A percentile compares a stretch with the other conserved stretches of the same genome.
phyloP scores from a whole-genome alignment of 2,329 filamentous ascomycete species.

The Botrytis elliptica region DNA sequence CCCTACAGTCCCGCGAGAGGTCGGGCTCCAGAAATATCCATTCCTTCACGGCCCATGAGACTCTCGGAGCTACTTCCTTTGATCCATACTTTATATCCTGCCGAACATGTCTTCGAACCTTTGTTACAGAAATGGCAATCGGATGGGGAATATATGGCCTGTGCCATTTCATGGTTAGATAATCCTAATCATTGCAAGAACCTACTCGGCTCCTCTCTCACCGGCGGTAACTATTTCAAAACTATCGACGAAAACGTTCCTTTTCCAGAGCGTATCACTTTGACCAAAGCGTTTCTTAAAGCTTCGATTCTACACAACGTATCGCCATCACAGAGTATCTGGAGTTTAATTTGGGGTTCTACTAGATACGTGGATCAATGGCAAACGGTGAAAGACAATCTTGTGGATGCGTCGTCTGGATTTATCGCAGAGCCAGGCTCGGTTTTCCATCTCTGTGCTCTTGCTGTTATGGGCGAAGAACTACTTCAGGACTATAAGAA shows the following conservation, averaged over 20 bases:
- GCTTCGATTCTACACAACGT: slow-evolving; percentile 17
- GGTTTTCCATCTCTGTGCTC: slow-evolving; percentile 27
- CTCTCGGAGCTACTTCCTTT: slow-evolving; percentile 15
- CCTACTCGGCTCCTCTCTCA: slow-evolving; percentile 16
- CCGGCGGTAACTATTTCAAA: slow-evolving; percentile 27
- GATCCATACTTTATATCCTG: neutral
- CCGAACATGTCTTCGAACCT: slow-evolving; percentile 22
- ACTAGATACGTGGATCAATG: slow-evolving; percentile 25
- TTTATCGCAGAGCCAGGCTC: slow-evolving; percentile 23
- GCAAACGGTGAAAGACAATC: slow-evolving; percentile 25
- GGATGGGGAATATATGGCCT: slow-evolving; percentile 23
- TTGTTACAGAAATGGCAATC: slow-evolving; percentile 29
- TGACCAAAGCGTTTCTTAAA: slow-evolving; percentile 28
- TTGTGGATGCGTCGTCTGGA: slow-evolving; percentile 20
- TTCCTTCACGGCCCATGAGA: slow-evolving; percentile 12
- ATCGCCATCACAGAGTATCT: slow-evolving; percentile 7
- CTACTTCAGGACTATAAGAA: slow-evolving; percentile 23
- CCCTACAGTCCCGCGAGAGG: neutral
- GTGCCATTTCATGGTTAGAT: slow-evolving; percentile 23
- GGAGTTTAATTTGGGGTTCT: slow-evolving; percentile 16
- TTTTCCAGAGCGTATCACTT: slow-evolving; percentile 24
- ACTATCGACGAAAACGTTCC: slow-evolving; percentile 29
- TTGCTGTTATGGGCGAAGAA: slow-evolving; percentile 28
- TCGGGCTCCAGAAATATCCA: neutral
- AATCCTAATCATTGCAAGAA: slow-evolving; percentile 20